Evolutionary conservation across 176 grass and related monocot species (phyloP).

Genomic region (Triticum timopheevii): DNA sequence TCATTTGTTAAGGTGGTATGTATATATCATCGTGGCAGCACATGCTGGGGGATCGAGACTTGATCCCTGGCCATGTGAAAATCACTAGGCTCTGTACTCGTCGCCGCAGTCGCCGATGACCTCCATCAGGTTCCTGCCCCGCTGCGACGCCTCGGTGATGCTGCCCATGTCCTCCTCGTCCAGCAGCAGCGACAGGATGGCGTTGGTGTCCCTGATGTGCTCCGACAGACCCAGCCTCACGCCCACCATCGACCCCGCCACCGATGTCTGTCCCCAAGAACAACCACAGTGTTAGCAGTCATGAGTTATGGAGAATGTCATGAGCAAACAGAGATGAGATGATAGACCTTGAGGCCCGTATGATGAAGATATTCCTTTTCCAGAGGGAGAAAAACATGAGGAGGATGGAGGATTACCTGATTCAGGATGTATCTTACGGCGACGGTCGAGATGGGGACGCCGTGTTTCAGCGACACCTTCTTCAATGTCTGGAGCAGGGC

Average conservation of each 20-base stretch:
- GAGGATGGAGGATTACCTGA: slow-evolving; percentile 45
- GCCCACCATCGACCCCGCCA: slow-evolving; percentile 93
- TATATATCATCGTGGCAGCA: background rate
- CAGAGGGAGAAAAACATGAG: background rate
- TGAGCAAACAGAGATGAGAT: background rate
- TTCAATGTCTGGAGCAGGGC: slow-evolving; percentile 78
- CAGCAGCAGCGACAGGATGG: slow-evolving; percentile 69
- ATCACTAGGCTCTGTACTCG: slow-evolving; percentile 62
- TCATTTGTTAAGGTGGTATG: slow-evolving; percentile 1
- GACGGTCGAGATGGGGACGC: slow-evolving; percentile 71
- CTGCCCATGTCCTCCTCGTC: slow-evolving; percentile 83
- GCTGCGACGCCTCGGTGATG: slow-evolving; percentile 60
- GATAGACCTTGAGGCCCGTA: background rate
- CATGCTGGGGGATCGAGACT: background rate
- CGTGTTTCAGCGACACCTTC: slow-evolving; percentile 91
- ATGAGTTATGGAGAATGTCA: background rate
- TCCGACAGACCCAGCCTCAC: slow-evolving; percentile 81
- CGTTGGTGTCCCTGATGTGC: slow-evolving; percentile 79
- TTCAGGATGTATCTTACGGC: slow-evolving; percentile 90
- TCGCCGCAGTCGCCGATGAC: slow-evolving; percentile 92
- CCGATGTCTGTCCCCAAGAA: slow-evolving; percentile 49
- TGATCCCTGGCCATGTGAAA: background rate
- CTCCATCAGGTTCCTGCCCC: slow-evolving; percentile 71
- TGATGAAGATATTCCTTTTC: background rate
- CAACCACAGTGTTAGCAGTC: background rate